These are phyloP conservation scores for Aegilops speltoides DNA, from an alignment of 176 grass and related monocot species.

Conservation along the genomic window DNA sequence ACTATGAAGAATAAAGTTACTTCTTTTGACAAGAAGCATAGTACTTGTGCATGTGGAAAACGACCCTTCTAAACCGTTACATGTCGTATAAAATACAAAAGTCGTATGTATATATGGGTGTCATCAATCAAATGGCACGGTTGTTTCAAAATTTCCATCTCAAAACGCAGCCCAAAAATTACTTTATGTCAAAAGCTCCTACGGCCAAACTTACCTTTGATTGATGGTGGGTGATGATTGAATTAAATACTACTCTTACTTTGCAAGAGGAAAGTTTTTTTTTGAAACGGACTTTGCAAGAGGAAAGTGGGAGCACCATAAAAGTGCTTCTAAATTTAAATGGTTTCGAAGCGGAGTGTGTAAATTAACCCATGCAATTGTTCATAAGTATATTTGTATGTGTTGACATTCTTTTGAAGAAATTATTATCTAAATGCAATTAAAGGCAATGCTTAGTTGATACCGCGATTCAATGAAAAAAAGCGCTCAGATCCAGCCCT, in stretches of 20 bases:
- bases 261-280: background rate
- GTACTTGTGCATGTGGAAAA: background rate
- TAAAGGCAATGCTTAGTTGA: background rate
- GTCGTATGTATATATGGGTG: background rate
- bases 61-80: background rate
- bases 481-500: background rate
- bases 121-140: background rate
- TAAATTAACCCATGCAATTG: no score
- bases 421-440: background rate
- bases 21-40: background rate
- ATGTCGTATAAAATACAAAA: background rate
- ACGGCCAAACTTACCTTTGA: background rate
- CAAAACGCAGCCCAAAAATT: background rate
- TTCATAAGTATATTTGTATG: background rate
- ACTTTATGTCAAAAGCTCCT: background rate
- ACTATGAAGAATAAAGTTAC: background rate
- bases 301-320: background rate
- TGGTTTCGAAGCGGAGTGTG: background rate
- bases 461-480: background rate
- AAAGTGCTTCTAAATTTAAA: background rate
- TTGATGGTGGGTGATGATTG: background rate
- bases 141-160: background rate
- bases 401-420: background rate
- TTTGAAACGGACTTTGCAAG: no score
- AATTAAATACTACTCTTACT: background rate